Base-by-base conservation (phyloP, 1,139 yeast species). In the Sporopachydermia cereana region DNA sequence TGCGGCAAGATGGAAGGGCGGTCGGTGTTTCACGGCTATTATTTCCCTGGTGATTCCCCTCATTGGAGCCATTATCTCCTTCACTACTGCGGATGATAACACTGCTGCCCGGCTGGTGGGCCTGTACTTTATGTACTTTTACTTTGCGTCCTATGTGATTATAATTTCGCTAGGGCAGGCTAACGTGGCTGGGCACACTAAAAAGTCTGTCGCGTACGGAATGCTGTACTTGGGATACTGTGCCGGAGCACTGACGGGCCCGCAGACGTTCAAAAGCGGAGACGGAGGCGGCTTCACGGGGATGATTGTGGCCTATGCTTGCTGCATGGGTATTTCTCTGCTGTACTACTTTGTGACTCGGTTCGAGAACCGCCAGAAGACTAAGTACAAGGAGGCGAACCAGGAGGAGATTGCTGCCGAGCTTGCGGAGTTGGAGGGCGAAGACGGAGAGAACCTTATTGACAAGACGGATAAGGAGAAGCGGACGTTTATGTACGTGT, bases 151-250 rank as follows among this genome's bases (percentile, higher is more conserved):
- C 34, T 25, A 25, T 25, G 29, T 25, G 12, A 25, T 25, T 14
- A 25, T 25, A 7, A 25, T 25, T 14, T 25, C 29, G 29, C 29
- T 25, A 7, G 29, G 29, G 7, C 29, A 25, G 29, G 29, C 69
- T 43, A 82, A 82, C 54, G 74, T 77, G 7, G 81, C 86, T 2
- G 91, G 91, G 18, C 78, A 77, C 54, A 79, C 86, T 17, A 81
- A 81, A 60, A 76, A 79, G 57, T 62, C 75, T 43, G 73, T 78
- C 3, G 72, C 75, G 24, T 78, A 74, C 57, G 83, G 83, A 1
- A 56, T 77, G 25, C 70, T 72, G 36, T 70, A 81, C 59, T 66
- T 80, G 46, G 82, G 78, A 1, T 80, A 77, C 55, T 77, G 84
- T 53, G 72, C 74, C 24, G 86, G 91, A 24, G 82, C 82, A 51